Base-by-base conservation (phyloP, 805 yeast genomes). In the Yamadazyma laniorum region DNA sequence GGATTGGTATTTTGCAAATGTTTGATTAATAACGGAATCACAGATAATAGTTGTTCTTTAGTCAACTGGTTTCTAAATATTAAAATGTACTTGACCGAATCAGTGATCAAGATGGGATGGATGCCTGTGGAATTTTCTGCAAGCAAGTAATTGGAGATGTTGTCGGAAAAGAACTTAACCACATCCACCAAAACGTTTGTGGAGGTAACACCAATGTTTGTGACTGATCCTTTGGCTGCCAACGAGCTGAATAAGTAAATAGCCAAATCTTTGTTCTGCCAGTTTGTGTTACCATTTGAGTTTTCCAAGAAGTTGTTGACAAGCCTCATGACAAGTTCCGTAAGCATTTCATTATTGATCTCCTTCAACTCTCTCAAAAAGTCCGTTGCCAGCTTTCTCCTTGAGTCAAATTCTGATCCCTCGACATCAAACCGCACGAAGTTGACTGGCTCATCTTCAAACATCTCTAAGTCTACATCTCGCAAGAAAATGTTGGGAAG, bases 391-490 rank as follows among this genome's bases (percentile, higher is more conserved):
- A 96, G 80, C 50, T 95, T 79, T 61, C 97, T 76, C 61, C 99
- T 78, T 1, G 96, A 83, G 55, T 90, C 98, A 11, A 84, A 77
- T 57, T 91, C 98, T 0, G 95, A 82, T 5, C 98, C 98, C 63
- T 95, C 99, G 32, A 95, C 70, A 60, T 93, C 99, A 44, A 95
- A 75, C 53, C 98, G 77, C 15, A 90, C 90, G 56, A 74, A 93
- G 52, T 87, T 95, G 38, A 93, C 83, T 25, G 99, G 99, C 56
- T 93, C 99, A 62, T 93, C 99, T 61, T 93, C 99, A 59, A 93
- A 91, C 44, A 82, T 61, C 60, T 95, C 99, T 53, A 87, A 88
- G 56, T 93, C 99, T 2, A 84, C 72, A 40, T 85, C 91, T 53
- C 98, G 79, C 43, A 93, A 73, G 8, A 81, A 75, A 50, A 90